Conservation (phyloP, 2,329 filamentous ascomycete species). For the Phialophora macrospora region DNA sequence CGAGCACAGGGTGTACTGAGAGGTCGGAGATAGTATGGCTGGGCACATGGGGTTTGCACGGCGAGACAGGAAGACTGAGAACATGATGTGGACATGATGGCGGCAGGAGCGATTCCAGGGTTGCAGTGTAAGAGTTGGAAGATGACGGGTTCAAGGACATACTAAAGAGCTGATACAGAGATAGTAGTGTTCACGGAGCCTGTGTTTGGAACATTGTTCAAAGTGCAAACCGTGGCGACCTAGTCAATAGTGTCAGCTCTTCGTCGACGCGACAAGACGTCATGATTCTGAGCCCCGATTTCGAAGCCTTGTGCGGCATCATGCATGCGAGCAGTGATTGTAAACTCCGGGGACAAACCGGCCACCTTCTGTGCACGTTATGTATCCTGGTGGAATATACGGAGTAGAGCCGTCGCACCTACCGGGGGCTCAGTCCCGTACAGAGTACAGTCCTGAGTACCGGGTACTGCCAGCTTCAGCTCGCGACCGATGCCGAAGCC, state of each 20-base stretch:
- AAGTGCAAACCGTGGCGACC: neutral
- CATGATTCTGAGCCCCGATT: neutral
- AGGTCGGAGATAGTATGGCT: conserved; percentile 36
- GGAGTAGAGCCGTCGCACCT: too few relatives aligned
- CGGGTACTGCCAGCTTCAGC: neutral
- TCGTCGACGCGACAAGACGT: neutral
- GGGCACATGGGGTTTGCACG: conserved; percentile 11
- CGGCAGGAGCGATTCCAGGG: neutral
- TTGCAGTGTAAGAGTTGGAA: neutral
- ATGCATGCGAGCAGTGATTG: neutral
- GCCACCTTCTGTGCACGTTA: neutral
- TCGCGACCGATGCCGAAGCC: neutral
- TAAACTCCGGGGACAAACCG: too few relatives aligned
- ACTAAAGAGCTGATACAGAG: neutral
- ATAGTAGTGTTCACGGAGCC: neutral
- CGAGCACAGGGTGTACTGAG: conserved; percentile 54
- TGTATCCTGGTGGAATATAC: too few relatives aligned
- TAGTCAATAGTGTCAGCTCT: neutral
- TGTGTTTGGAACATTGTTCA: neutral
- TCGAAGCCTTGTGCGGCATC: neutral
- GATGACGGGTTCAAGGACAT: neutral
- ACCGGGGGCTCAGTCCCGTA: neutral
- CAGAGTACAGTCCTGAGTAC: neutral
- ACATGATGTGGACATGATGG: conserved; percentile 5
- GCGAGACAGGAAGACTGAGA: conserved; percentile 21